Percentiles rank a stretch among this genome's conserved stretches.
Evolutionary conservation across 768 basidiomycete genomes (phyloP).

Genomic region (Chlorophyllum brunneum): DNA sequence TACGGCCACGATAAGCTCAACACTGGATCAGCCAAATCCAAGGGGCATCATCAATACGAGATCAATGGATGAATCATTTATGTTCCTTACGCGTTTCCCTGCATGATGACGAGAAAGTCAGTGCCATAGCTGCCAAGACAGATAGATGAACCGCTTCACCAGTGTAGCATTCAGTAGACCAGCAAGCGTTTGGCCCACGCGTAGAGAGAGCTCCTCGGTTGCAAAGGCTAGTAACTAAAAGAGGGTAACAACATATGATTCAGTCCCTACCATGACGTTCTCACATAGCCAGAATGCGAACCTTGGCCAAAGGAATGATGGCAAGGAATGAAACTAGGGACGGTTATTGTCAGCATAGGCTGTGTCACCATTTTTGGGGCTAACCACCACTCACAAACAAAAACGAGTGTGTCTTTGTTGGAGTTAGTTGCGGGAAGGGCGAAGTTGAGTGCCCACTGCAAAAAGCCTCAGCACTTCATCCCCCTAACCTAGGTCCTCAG

Average conservation of each 20-base stretch:
- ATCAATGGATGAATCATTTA: not conserved
- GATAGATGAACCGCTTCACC: constrained; percentile 32
- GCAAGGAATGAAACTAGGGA: constrained; percentile 67
- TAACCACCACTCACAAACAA: constrained; percentile 55
- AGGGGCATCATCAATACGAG: constrained; percentile 6
- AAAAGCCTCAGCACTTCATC: not conserved
- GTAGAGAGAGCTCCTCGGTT: constrained; percentile 79
- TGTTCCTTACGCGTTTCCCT: constrained; percentile 48
- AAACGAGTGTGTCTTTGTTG: constrained; percentile 57
- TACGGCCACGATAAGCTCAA: constrained; percentile 77
- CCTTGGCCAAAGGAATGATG: constrained; percentile 84
- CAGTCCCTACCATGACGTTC: not conserved
- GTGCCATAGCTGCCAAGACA: not conserved
- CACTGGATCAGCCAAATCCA: constrained; percentile 30
- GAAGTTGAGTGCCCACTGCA: constrained; percentile 73
- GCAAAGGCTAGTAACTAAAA: constrained; percentile 73
- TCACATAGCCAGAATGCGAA: constrained; percentile 19
- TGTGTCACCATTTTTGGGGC: not conserved
- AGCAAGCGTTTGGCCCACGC: constrained; percentile 80
- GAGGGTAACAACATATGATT: constrained; percentile 19
- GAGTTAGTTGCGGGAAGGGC: constrained; percentile 32
- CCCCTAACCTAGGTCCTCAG: not conserved
- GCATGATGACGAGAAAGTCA: constrained; percentile 3
- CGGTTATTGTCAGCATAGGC: not conserved
- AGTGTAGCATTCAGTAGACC: constrained; percentile 85